Percentiles rank a stretch among this genome's conserved stretches.
Conservation (phyloP, 441 rosid genomes). For the Euphorbia corollata region DNA sequence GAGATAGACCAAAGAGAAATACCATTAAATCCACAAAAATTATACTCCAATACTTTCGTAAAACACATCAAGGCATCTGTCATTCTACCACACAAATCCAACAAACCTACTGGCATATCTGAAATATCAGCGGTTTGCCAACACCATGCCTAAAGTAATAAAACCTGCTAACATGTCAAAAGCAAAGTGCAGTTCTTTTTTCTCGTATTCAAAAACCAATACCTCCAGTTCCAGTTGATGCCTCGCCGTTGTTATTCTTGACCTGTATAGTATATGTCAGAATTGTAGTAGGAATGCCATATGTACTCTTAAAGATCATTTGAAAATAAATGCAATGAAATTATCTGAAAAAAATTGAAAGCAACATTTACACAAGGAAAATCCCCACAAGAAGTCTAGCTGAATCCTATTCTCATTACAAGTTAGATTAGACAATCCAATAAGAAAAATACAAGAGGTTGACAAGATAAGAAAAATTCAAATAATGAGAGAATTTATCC, state of each 20-base stretch:
- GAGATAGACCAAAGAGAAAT: slow-evolving; percentile 11
- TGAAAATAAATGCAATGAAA: neutral
- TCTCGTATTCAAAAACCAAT: slow-evolving; percentile 7
- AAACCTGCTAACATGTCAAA: neutral
- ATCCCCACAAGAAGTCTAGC: neutral
- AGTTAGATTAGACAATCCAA: neutral
- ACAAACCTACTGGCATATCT: neutral
- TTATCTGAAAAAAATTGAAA: neutral
- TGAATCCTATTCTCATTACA: neutral
- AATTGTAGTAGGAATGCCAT: neutral
- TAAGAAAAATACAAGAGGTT: neutral
- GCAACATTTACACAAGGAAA: neutral
- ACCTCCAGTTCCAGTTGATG: slow-evolving; percentile 30
- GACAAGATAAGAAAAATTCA: neutral
- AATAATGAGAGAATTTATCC: neutral
- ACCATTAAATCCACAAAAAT: neutral
- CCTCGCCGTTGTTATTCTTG: slow-evolving; percentile 19
- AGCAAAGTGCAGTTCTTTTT: neutral
- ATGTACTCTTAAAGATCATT: neutral
- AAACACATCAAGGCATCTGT: neutral
- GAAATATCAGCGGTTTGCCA: neutral
- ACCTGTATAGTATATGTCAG: slow-evolving; percentile 23
- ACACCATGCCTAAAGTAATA: neutral
- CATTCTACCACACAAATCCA: slow-evolving; percentile 2
- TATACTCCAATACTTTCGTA: neutral